Base-by-base conservation (phyloP, 2,329 filamentous ascomycete species). In the Parastagonospora nodorum region DNA sequence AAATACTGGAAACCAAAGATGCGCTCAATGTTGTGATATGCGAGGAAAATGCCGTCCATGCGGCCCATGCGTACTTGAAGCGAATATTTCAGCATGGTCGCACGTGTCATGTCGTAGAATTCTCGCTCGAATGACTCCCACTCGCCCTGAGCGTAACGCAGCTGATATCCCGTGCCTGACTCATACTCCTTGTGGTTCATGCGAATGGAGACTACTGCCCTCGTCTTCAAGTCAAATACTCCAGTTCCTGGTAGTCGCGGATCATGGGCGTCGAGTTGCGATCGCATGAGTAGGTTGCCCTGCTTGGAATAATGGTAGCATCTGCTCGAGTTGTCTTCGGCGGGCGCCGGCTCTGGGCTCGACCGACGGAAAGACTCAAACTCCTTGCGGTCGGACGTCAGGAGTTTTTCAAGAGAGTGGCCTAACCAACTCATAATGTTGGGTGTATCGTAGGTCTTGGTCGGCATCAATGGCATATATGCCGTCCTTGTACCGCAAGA, bases 1-100 rank as follows among this genome's bases (percentile, higher is more conserved):
- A 99, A 83, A 70, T 99, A 99, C 74, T 99, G 94, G 73, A 99
- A 99, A 5, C 94, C 94, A 69, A 99, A 99, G 42, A 99, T 96
- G 48, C 92, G 88, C 74, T 92, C 83, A 2, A 92, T 90, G 71
- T 99, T 99, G 78, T 99, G 94, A 71, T 87, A 99, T 2, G 94
- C 94, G 16, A 97, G 89, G 68, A 97, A 99, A 42, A 97, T 97
- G 46, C 94, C 94, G 69, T 99, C 93, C 95, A 99, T 99, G 42
- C 92, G 87, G 14, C 95, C 94, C 85, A 99, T 95, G 38, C 94
- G 89, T 27, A 93, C 95, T 75, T 99, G 94, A 28, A 99, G 80
- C 8, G 92, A 96, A 73, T 99, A 99, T 69, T 99, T 99, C 48
- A 99, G 79, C 76, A 99, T 93, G 0, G 93, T 94, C 1, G 92